Evolutionary conservation across 306 rosid genomes (phyloP).

Genomic region (Canavalia ensiformis): DNA sequence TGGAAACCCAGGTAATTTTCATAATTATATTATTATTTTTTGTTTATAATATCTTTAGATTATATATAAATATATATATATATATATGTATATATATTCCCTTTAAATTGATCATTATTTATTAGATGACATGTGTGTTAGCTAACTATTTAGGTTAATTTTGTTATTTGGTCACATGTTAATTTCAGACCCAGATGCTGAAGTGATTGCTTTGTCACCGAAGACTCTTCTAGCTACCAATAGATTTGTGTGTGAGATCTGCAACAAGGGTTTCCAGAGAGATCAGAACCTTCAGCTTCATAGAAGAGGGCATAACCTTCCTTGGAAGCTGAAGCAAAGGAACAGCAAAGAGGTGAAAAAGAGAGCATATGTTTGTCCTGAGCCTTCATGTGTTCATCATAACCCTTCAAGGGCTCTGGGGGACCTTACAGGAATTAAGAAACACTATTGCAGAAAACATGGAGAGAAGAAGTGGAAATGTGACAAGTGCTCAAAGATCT

Average conservation of each 20-base stretch:
- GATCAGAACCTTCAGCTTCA: slow-evolving; percentile 95
- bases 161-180: neutral
- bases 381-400: slow-evolving; percentile 93
- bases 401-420: slow-evolving; percentile 97
- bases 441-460: slow-evolving; percentile 92
- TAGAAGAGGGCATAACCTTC: slow-evolving; percentile 92
- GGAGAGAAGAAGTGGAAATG: slow-evolving; percentile 99
- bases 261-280: slow-evolving; percentile 93
- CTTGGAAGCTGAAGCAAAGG: slow-evolving; percentile 96
- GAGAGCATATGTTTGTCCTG: slow-evolving; percentile 96
- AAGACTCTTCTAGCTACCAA: slow-evolving; percentile 85
- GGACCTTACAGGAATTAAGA: slow-evolving; percentile 96
- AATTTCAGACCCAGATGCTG: slow-evolving; percentile 87
- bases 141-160: neutral
- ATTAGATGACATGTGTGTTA: neutral
- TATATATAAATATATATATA: neutral
- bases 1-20: slow-evolving; percentile 80
- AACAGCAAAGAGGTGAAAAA: slow-evolving; percentile 79
- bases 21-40: neutral
- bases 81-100: neutral
- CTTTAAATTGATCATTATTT: neutral
- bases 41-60: neutral
- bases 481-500: slow-evolving; percentile 90
- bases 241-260: slow-evolving; percentile 90
- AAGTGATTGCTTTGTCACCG: slow-evolving; percentile 89